Conservation (phyloP, 1,284 basidiomycete genomes). For the Rhodotorula sp. region DNA sequence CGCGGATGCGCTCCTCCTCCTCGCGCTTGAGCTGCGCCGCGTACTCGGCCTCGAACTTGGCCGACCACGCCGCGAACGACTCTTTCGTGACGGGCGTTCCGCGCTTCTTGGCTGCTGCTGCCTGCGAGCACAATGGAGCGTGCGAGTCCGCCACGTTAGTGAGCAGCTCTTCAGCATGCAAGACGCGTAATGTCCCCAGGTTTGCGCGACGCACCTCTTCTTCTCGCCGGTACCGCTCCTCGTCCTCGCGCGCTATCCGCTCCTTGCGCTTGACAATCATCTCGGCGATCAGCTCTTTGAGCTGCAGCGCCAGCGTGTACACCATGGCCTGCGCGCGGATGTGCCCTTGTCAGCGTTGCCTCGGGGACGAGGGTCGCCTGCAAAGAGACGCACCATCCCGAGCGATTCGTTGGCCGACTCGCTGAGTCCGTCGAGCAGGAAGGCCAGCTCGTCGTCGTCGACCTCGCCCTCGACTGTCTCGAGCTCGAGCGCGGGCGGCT, state of each 20-base stretch:
- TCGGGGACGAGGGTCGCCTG: neutral
- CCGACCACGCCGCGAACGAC: conserved; percentile 79
- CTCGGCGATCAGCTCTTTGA: conserved; percentile 73
- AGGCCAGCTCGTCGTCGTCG: conserved; percentile 57
- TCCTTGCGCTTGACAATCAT: conserved; percentile 56
- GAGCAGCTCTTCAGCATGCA: neutral
- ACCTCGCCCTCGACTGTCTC: conserved; percentile 66
- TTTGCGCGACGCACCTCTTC: conserved; percentile 66
- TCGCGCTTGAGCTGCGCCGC: conserved; percentile 63
- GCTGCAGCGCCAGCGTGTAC: conserved; percentile 84
- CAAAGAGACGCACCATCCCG: conserved; percentile 23
- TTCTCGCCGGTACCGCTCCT: conserved; percentile 62
- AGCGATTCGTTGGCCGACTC: conserved; percentile 43
- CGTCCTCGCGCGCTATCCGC: conserved; percentile 51
- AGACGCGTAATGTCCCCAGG: conserved; percentile 63
- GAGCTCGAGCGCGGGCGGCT: conserved; percentile 71
- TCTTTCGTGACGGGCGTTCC: conserved; percentile 86
- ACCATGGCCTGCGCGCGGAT: conserved; percentile 79
- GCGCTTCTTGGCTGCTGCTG: conserved; percentile 79
- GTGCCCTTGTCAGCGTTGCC: neutral
- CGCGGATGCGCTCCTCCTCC: conserved; percentile 80
- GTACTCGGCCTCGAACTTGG: conserved; percentile 71
- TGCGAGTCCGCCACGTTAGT: conserved; percentile 58
- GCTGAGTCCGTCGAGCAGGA: conserved; percentile 65
- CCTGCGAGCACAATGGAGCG: conserved; percentile 56